Conservation (phyloP, 768 basidiomycete genomes). For the Royoungia palumana region DNA sequence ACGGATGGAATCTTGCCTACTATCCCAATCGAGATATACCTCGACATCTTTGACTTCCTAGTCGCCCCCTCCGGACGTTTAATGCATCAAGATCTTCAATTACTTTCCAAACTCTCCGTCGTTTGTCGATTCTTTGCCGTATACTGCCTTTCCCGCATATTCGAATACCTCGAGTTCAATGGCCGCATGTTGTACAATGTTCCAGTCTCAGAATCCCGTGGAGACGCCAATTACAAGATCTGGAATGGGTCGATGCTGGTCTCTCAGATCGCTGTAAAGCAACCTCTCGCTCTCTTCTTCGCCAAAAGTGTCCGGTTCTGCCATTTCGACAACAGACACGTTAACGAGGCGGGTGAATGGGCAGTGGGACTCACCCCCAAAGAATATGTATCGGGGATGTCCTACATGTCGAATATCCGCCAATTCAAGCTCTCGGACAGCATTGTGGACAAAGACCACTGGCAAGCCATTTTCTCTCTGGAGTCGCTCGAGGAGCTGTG, state of each 20-base stretch:
- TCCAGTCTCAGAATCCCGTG: neutral
- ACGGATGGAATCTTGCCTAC: slow-evolving; percentile 16
- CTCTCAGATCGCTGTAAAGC: slow-evolving; percentile 23
- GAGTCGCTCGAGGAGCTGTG: slow-evolving; percentile 14
- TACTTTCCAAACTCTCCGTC: slow-evolving; percentile 31
- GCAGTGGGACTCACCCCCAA: neutral
- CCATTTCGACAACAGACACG: slow-evolving; percentile 1
- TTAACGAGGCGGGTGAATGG: neutral
- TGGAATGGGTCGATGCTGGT: slow-evolving; percentile 19
- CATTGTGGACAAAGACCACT: slow-evolving; percentile 10
- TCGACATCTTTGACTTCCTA: slow-evolving; percentile 37
- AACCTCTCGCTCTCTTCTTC: slow-evolving; percentile 30
- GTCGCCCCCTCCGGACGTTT: slow-evolving; percentile 15
- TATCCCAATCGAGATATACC: slow-evolving; percentile 46
- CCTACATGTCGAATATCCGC: slow-evolving; percentile 17
- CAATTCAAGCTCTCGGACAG: slow-evolving; percentile 8
- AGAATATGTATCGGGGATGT: slow-evolving; percentile 7
- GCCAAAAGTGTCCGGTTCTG: slow-evolving; percentile 30
- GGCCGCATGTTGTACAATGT: slow-evolving; percentile 17
- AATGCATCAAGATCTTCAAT: slow-evolving; percentile 6
- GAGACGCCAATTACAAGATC: neutral
- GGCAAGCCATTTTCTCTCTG: slow-evolving; percentile 11
- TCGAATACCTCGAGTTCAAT: slow-evolving; percentile 29
- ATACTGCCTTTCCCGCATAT: slow-evolving; percentile 38
- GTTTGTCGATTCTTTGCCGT: slow-evolving; percentile 45